Conservation (phyloP, 768 basidiomycete species). For the Tylopilus felleus region DNA sequence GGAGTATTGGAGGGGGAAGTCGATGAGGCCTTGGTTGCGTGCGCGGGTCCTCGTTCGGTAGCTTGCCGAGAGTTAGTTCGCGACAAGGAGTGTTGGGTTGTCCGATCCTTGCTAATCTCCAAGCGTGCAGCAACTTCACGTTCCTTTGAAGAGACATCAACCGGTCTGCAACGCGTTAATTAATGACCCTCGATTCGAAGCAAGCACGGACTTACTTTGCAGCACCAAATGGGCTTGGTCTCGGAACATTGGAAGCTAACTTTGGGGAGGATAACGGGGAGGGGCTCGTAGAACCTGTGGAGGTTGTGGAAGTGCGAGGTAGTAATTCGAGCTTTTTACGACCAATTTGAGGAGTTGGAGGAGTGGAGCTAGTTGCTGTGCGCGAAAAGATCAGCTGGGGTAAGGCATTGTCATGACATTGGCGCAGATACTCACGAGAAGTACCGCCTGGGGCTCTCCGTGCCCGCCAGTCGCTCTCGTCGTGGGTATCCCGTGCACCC, state of each 20-base stretch:
- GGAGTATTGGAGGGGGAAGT: slow-evolving; percentile 18
- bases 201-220: slow-evolving; percentile 57
- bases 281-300: slow-evolving; percentile 58
- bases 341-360: slow-evolving; percentile 75
- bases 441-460: slow-evolving; percentile 45
- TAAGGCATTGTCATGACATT: slow-evolving; percentile 4
- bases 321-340: slow-evolving; percentile 84
- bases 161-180: slow-evolving; percentile 53
- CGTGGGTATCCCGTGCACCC: slow-evolving; percentile 45
- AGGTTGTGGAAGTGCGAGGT: slow-evolving; percentile 68
- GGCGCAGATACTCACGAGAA: slow-evolving; percentile 56
- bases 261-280: slow-evolving; percentile 81
- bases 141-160: slow-evolving; percentile 78
- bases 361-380: slow-evolving; percentile 66
- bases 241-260: slow-evolving; percentile 48
- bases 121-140: slow-evolving; percentile 69
- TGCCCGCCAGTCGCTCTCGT: slow-evolving; percentile 73
- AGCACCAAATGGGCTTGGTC: slow-evolving; percentile 81
- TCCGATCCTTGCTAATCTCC: slow-evolving; percentile 37
- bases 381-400: slow-evolving; percentile 7
- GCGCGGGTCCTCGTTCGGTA: slow-evolving; percentile 41
- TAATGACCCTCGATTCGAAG: not conserved
- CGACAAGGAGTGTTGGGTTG: slow-evolving; percentile 39
- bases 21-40: slow-evolving; percentile 32
- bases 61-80: slow-evolving; percentile 47